Percentiles rank a stretch among this genome's conserved stretches.
Conservation (phyloP, 73 alveolate genomes). For the Diophrys sp. region DNA sequence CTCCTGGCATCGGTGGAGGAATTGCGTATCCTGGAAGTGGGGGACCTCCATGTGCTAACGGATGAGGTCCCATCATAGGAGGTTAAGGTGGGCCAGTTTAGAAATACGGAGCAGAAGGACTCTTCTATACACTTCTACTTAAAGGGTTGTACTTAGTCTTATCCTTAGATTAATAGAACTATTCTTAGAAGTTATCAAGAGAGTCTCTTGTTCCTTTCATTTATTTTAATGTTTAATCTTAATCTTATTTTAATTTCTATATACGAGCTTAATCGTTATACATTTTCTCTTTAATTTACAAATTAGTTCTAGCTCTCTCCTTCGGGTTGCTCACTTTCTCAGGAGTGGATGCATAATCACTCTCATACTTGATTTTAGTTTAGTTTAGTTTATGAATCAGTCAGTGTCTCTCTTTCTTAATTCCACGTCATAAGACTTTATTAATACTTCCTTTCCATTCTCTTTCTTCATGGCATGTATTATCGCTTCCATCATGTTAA, state of each 20-base stretch:
- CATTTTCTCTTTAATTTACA: background rate
- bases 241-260: too few relatives aligned
- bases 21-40: conserved; percentile 15
- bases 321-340: background rate
- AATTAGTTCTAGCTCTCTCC: background rate
- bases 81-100: too few relatives aligned
- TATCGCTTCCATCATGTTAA: too few relatives aligned
- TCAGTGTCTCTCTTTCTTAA: too few relatives aligned
- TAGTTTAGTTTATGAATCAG: too few relatives aligned
- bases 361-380: too few relatives aligned
- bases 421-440: too few relatives aligned
- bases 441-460: too few relatives aligned
- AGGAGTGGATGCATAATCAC: background rate
- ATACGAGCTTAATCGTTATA: background rate
- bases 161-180: too few relatives aligned
- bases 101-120: conserved; percentile 4
- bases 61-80: conserved; percentile 21
- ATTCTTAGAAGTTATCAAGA: background rate
- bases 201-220: background rate
- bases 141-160: background rate
- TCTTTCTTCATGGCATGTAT: too few relatives aligned
- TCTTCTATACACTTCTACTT: conserved; percentile 3
- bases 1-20: conserved; percentile 10
- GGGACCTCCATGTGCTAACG: conserved; percentile 37
- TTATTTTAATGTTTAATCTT: background rate